These are phyloP conservation scores for Beta macrorhiza DNA, from an alignment of 179 eudicot species.

Conservation along the genomic window DNA sequence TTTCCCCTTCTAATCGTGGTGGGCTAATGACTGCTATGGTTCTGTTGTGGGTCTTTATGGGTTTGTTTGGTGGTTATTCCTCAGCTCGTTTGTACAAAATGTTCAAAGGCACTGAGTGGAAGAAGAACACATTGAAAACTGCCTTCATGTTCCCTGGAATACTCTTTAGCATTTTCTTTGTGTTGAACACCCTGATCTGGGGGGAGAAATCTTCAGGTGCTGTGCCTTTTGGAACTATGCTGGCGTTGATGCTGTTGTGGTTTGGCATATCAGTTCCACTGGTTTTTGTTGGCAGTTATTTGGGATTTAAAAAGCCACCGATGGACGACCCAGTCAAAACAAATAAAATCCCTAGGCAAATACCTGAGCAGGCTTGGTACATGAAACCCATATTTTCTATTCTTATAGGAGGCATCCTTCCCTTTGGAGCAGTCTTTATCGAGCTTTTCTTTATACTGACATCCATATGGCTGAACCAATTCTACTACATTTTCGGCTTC, in stretches of 20 bases:
- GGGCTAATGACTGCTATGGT: slow-evolving; percentile 59
- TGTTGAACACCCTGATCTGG: slow-evolving; percentile 49
- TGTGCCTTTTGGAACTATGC: slow-evolving; percentile 53
- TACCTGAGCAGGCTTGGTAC: slow-evolving; percentile 59
- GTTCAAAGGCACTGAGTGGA: slow-evolving; percentile 59
- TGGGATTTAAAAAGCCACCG: slow-evolving; percentile 40
- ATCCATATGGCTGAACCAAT: slow-evolving; percentile 56
- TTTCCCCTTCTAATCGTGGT: slow-evolving; percentile 60
- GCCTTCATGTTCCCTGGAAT: slow-evolving; percentile 52
- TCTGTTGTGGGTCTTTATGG: slow-evolving; percentile 55
- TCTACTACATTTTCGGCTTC: slow-evolving; percentile 58
- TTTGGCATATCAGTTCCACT: slow-evolving; percentile 57
- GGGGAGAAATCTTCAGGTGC: slow-evolving; percentile 55
- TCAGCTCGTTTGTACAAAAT: slow-evolving; percentile 50
- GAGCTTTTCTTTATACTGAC: slow-evolving; percentile 50
- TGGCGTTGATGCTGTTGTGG: slow-evolving; percentile 46
- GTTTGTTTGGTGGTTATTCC: slow-evolving; percentile 49
- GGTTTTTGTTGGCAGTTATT: slow-evolving; percentile 46
- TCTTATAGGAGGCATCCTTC: slow-evolving; percentile 52
- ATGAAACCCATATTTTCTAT: slow-evolving; percentile 53
- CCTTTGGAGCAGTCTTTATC: slow-evolving; percentile 48
- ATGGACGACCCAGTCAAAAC: slow-evolving; percentile 50
- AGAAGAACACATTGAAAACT: slow-evolving; percentile 41
- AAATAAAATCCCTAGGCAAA: slow-evolving; percentile 52
- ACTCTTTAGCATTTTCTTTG: slow-evolving; percentile 39